Evolutionary conservation across 2,329 filamentous ascomycete genomes (phyloP), one percentile per base, ranked within the genome.

Genomic region (Fusarium liriodendri): DNA sequence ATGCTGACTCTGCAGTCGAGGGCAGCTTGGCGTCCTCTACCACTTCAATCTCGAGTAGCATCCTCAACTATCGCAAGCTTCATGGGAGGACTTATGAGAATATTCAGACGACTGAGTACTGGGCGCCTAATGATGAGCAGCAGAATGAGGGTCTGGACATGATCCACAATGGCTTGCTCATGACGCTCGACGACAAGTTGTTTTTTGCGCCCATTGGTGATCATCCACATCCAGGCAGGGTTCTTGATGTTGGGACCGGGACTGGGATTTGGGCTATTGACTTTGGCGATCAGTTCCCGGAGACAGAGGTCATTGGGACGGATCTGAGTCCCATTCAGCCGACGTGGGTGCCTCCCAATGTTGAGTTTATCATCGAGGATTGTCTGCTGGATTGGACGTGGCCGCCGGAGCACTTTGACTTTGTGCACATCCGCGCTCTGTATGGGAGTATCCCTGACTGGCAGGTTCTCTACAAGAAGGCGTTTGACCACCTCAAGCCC

Each of bases 401-500:
- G 69, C 68, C 77, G 20, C 76, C 80, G 5, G 77, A 85, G 47
- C 77, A 85, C 72, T 86, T 91, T 75, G 90, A 92, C 80, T 88
- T 88, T 68, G 86, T 93, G 66, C 90, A 92, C 80, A 86, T 88
- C 3, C 86, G 88, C 6, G 64, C 88, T 67, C 83, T 93, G 77
- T 83, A 85, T 3, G 91, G 91, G 22, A 85, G 87, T 57, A 87
- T 92, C 71, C 80, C 84, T 2, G 86, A 90, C 73, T 93, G 90
- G 83, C 83, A 84, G 22, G 81, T 85, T 13, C 81, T 93, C 9
- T 86, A 92, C 68, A 79, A 80, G 14, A 87, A 89, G 66, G 80
- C 86, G 1, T 89, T 82, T 70, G 81, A 81, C 63, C 86, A 90
- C 67, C 80, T 90, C 22, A 87, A 87, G 71, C 79, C 79, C 1